phyloP scores from a whole-genome alignment of 352 stramenopile species.

The Phytophthora sojae region DNA sequence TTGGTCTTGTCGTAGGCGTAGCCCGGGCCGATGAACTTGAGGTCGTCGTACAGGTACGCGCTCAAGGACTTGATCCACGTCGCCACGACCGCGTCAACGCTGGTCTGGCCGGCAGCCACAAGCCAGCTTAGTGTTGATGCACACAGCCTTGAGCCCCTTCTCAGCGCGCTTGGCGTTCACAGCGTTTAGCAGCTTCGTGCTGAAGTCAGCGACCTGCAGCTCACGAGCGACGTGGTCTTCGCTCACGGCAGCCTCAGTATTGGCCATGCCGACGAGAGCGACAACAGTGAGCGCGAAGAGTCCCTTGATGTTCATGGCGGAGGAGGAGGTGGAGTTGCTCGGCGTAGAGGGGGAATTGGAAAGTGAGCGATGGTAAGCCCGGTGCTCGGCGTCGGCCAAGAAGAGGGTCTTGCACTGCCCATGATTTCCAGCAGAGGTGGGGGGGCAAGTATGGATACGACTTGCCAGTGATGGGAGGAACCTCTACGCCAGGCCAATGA shows the following conservation, averaged over 20 bases:
- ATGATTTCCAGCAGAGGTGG: not conserved
- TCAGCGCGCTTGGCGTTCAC: constrained; percentile 44
- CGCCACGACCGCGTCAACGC: constrained; percentile 42
- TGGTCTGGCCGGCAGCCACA: constrained; percentile 43
- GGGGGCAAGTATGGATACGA: too few relatives aligned
- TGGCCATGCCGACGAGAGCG: constrained; percentile 8
- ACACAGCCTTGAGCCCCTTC: constrained; percentile 40
- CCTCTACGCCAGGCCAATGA: not conserved
- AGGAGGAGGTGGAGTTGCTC: constrained; percentile 13
- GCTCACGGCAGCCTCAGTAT: constrained; percentile 7
- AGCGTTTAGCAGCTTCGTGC: constrained; percentile 30
- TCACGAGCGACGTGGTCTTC: constrained; percentile 6
- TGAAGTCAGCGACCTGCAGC: constrained; percentile 42
- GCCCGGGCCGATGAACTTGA: constrained; percentile 29
- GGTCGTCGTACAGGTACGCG: constrained; percentile 40
- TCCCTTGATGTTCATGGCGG: constrained; percentile 18
- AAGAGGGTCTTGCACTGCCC: not conserved
- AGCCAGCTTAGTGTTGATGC: constrained; percentile 47
- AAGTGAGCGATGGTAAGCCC: constrained; percentile 12
- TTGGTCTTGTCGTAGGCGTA: constrained; percentile 36
- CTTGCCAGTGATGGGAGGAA: too few relatives aligned
- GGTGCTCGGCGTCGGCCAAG: not conserved
- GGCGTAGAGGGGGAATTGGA: constrained; percentile 11
- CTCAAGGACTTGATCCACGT: constrained; percentile 48
- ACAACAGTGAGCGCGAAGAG: constrained; percentile 16